Percentiles rank a stretch among this genome's conserved stretches.
Conservation (phyloP, 345 rosid species). For the Syzygium jambos region DNA sequence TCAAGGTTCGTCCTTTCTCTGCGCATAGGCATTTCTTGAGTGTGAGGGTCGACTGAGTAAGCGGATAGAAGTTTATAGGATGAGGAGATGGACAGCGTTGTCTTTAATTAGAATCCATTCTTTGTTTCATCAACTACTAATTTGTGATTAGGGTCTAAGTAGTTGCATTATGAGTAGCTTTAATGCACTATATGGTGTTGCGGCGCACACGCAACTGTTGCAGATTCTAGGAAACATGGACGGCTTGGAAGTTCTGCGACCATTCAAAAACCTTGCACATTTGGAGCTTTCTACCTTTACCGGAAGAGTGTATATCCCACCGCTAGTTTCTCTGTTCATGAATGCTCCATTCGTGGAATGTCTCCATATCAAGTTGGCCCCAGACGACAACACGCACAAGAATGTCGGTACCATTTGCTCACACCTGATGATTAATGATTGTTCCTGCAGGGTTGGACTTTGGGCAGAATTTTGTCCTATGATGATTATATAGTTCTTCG, state of each 20-base stretch:
- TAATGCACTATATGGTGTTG: not conserved
- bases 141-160: not conserved
- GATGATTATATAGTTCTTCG: not conserved
- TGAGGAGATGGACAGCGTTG: not conserved
- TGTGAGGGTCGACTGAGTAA: not conserved
- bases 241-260: slow-evolving; percentile 15
- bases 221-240: slow-evolving; percentile 56
- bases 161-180: not conserved
- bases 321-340: slow-evolving; percentile 51
- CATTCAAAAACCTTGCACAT: slow-evolving; percentile 41
- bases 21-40: not conserved
- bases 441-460: not conserved
- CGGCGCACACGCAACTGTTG: not conserved
- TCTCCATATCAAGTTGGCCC: slow-evolving; percentile 30
- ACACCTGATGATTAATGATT: not conserved
- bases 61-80: not conserved
- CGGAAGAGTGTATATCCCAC: slow-evolving; percentile 35
- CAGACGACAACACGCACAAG: not conserved
- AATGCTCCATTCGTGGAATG: slow-evolving; percentile 47
- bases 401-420: not conserved
- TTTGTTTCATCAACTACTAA: not conserved
- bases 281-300: slow-evolving; percentile 53
- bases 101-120: not conserved
- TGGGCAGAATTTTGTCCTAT: not conserved
- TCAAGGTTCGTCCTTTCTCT: slow-evolving; percentile 41